These are phyloP conservation scores for Carex scoparia DNA, from an alignment of 176 grass and related monocot genomes.

Conservation along the genomic window DNA sequence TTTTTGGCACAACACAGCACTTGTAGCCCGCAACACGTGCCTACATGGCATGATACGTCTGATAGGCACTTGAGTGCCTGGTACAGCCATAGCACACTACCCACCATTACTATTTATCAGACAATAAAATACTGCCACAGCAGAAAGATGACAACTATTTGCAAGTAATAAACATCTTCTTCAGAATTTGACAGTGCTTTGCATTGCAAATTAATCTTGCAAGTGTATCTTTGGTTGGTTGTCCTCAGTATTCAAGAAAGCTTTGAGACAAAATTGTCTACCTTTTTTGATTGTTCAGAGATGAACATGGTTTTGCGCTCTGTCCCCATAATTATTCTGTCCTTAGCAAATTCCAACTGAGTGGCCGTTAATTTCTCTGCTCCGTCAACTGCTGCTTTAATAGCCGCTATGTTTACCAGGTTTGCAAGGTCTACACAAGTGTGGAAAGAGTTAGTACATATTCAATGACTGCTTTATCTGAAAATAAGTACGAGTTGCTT, in stretches of 20 bases:
- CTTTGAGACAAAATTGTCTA: constrained; percentile 5
- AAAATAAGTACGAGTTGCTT: not conserved
- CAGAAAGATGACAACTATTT: not conserved
- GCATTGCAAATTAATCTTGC: not conserved
- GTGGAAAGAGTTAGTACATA: not conserved
- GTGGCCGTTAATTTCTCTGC: constrained; percentile 61
- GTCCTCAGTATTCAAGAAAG: not conserved
- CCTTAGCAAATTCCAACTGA: constrained; percentile 95
- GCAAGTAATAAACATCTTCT: not conserved
- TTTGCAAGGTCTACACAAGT: constrained; percentile 55
- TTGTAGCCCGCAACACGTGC: too few species aligned
- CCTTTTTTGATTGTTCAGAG: constrained; percentile 93
- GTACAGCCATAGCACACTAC: not conserved
- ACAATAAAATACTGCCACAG: not conserved
- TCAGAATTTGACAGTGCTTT: not conserved
- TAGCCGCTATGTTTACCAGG: constrained; percentile 95
- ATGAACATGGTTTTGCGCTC: constrained; percentile 95
- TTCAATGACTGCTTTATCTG: not conserved
- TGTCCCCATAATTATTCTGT: constrained; percentile 98
- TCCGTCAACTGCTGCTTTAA: constrained; percentile 96
- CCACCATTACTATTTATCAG: not conserved
- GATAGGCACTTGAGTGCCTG: too few species aligned
- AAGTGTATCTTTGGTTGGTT: not conserved
- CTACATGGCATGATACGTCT: too few species aligned
- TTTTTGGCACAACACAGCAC: too few species aligned